Percentiles rank a stretch among this genome's conserved stretches.
These are phyloP conservation scores for Tricholoma saponaceum DNA, from an alignment of 768 basidiomycete species.

Conservation along the genomic window DNA sequence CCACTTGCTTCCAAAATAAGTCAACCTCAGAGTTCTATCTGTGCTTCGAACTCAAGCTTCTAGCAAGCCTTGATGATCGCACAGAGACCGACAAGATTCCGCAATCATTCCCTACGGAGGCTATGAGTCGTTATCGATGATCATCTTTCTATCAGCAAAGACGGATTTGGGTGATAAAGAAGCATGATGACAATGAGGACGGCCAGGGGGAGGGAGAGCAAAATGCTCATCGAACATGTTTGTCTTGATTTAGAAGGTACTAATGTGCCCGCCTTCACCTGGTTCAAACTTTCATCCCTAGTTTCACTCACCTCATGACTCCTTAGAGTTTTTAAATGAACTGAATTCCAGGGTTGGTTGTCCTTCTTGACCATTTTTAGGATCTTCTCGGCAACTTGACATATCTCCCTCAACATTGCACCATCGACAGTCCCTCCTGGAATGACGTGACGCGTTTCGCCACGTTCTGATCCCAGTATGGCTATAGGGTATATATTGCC, in stretches of 20 bases:
- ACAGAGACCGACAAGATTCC: background rate
- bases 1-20: background rate
- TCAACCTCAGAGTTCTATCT: background rate
- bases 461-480: background rate
- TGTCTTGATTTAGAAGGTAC: background rate
- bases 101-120: background rate
- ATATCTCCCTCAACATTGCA: background rate
- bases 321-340: background rate
- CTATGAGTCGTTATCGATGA: background rate
- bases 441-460: background rate
- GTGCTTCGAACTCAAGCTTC: background rate
- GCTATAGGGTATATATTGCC: background rate
- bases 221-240: slow-evolving; percentile 34
- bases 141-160: background rate
- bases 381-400: background rate
- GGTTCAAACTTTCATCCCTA: background rate
- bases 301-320: background rate
- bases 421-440: background rate
- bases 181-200: slow-evolving; percentile 28
- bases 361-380: background rate
- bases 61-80: background rate
- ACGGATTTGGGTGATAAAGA: background rate
- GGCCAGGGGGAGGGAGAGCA: slow-evolving; percentile 20
- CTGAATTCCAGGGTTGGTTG: background rate
- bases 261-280: background rate